Evolutionary conservation across 208 protist species (phyloP), one percentile per base, ranked within the genome.

Genomic region (Trypanosoma brucei): DNA sequence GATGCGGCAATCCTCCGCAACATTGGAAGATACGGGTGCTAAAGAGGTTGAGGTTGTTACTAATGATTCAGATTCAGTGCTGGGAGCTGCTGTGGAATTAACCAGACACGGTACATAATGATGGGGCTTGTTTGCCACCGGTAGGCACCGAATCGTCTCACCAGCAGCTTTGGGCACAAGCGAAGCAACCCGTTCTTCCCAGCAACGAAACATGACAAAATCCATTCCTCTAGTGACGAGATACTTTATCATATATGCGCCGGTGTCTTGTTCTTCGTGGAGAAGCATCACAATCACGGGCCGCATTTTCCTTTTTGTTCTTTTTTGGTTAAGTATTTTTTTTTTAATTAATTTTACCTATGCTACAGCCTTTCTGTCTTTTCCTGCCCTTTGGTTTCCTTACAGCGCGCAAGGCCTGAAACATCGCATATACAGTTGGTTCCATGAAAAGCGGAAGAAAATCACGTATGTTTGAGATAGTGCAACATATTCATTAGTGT

Each of bases 251-350:
- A 76, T 61, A 44, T 76, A 76, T 13, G 64, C 70, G 0, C 64
- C 46, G 9, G 62, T 66, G 45, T 76, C 70, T 2, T 8, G 51
- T 36, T 14, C 42, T 55, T 76, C 70, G 30, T 76, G 63, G 3
- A 67, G 58, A 40, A 72, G 46, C 57, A 76, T 45, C 30, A 66
- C 59, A 55, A 76, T 65, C 34, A 76, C 40, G 11, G 51, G 35
- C 2, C 55, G 65, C 62, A 72, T 31, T 31, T 39, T 30, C 22
- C 4, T 33, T 52, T 44, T 46, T 39, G 1, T 53, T 71, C 49
- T 63, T 65, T 9, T 58, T 22, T 13, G 31, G 1, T 35, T 30
- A 14, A 36, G 5, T 33, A 53, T 13, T 1, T 55, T 35, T 22
- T 9, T n/a, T 48, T n/a, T 0, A 46, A 46, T 6, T 46, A 6